A percentile compares a stretch with the other conserved stretches of the same genome.
Evolutionary conservation across 331 rosid genomes (phyloP).

Genomic region (Arachis monticola): DNA sequence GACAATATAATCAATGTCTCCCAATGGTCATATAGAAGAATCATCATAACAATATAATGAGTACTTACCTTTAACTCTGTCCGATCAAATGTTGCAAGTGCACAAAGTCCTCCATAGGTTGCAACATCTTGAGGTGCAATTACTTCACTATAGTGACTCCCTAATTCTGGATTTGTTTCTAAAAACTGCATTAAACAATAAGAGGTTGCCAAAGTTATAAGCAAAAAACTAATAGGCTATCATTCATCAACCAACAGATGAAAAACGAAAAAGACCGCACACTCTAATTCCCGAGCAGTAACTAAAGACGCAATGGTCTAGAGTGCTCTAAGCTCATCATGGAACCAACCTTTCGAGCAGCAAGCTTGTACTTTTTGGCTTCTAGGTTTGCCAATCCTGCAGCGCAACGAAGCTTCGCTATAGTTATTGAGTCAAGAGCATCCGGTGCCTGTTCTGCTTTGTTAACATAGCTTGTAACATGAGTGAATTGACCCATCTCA

Average conservation of each 20-base stretch:
- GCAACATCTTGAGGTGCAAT: constrained; percentile 98
- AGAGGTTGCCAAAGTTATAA: constrained; percentile 28
- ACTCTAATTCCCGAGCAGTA: constrained; percentile 13
- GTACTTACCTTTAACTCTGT: constrained; percentile 82
- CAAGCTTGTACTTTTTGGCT: constrained; percentile 95
- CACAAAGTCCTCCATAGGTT: constrained; percentile 98
- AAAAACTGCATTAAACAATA: constrained; percentile 67
- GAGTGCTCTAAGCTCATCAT: constrained; percentile 12
- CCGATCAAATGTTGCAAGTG: constrained; percentile 96
- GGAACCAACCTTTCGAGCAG: constrained; percentile 92
- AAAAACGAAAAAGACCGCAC: constrained; percentile 23
- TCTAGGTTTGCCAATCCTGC: constrained; percentile 95
- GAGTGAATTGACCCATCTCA: constrained; percentile 98
- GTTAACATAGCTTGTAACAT: constrained; percentile 87
- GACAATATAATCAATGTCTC: constrained; percentile 19
- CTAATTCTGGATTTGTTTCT: constrained; percentile 82
- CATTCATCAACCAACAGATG: constrained; percentile 9
- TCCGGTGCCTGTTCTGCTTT: constrained; percentile 89
- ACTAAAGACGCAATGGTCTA: constrained; percentile 20
- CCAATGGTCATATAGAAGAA: constrained; percentile 17
- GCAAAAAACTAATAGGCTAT: constrained; percentile 9
- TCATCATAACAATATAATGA: constrained; percentile 38
- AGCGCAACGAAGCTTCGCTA: constrained; percentile 84
- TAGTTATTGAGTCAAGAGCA: constrained; percentile 60
- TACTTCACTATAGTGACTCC: constrained; percentile 82